Conservation (phyloP, 2,329 filamentous ascomycete genomes). For the Albifimbria verrucaria region DNA sequence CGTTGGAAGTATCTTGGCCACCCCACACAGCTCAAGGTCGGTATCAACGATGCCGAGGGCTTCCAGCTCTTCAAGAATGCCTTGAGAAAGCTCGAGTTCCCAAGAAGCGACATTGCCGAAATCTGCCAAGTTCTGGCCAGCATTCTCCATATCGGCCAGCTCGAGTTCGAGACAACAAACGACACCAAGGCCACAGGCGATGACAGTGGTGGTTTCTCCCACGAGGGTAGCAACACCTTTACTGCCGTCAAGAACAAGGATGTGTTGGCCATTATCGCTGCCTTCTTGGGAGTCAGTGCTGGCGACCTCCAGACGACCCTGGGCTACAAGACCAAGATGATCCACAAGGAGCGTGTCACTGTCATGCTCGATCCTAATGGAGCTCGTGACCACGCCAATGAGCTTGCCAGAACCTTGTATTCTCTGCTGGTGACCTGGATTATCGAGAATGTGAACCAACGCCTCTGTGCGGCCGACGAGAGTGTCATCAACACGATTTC, state of each 20-base stretch:
- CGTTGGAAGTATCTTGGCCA: constrained; percentile 96
- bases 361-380: constrained; percentile 94
- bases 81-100: constrained; percentile 89
- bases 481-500: constrained; percentile 90
- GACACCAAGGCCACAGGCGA: constrained; percentile 77
- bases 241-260: constrained; percentile 95
- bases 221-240: constrained; percentile 82
- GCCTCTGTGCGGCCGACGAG: constrained; percentile 82
- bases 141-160: constrained; percentile 95
- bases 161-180: constrained; percentile 84
- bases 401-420: constrained; percentile 89
- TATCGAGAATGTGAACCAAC: constrained; percentile 88
- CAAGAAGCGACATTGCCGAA: constrained; percentile 88
- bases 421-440: constrained; percentile 91
- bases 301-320: constrained; percentile 82
- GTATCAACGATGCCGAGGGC: constrained; percentile 91
- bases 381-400: constrained; percentile 87
- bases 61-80: constrained; percentile 98
- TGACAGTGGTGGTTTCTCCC: constrained; percentile 93
- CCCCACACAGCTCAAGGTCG: constrained; percentile 93
- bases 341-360: constrained; percentile 94
- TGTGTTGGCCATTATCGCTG: constrained; percentile 77
- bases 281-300: constrained; percentile 86
- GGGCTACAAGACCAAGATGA: constrained; percentile 94
- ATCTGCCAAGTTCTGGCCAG: constrained; percentile 92